Conservation (phyloP, 2,329 filamentous ascomycete genomes). For the Talaromyces piceae region DNA sequence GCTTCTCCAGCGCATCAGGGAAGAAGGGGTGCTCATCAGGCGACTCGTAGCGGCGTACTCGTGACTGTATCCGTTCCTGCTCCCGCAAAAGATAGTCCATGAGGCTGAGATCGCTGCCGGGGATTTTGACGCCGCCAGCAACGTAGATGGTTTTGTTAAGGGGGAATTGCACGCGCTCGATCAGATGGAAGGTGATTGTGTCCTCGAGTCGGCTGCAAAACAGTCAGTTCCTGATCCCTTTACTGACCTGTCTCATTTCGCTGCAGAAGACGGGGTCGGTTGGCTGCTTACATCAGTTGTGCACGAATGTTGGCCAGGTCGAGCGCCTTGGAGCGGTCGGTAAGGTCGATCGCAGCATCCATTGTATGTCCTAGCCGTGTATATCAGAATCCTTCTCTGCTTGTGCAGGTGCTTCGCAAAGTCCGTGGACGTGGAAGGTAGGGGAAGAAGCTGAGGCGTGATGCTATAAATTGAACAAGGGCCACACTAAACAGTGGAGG, state of each 20-base stretch:
- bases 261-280: conserved; percentile 4
- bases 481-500: no score
- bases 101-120: conserved; percentile 65
- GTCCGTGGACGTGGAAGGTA: no score
- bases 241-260: conserved; percentile 1
- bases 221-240: background rate
- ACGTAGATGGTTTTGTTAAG: conserved; percentile 82
- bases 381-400: background rate
- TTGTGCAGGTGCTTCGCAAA: no score
- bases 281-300: conserved; percentile 67
- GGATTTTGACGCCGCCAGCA: conserved; percentile 71
- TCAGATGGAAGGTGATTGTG: conserved; percentile 93
- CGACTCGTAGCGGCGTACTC: conserved; percentile 88
- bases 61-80: conserved; percentile 84
- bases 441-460: no score
- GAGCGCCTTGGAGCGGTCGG: conserved; percentile 74
- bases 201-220: conserved; percentile 77
- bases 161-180: conserved; percentile 96
- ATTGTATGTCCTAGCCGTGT: conserved; percentile 44
- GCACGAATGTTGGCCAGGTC: conserved; percentile 89
- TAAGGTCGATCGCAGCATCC: conserved; percentile 86
- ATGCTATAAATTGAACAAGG: no score
- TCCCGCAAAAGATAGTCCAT: conserved; percentile 90
- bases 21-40: conserved; percentile 99
- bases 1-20: conserved; percentile 66